These are phyloP conservation scores for Penicillium mononematosum DNA, from an alignment of 495 filamentous ascomycete genomes.

Conservation along the genomic window DNA sequence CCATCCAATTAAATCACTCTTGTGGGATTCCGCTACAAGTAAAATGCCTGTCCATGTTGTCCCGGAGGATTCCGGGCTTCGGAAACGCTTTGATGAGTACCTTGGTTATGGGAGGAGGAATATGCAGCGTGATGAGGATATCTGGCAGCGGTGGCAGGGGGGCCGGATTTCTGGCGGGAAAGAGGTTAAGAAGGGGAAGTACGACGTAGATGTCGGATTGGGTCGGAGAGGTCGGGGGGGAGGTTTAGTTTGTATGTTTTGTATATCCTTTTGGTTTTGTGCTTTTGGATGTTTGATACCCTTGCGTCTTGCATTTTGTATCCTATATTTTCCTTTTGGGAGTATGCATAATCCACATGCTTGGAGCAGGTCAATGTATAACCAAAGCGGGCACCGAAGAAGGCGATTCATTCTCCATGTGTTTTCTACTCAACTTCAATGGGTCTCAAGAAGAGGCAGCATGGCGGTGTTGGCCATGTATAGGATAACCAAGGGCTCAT, in stretches of 20 bases:
- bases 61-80: conserved; percentile 23
- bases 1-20: conserved; percentile 14
- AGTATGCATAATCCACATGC: not conserved
- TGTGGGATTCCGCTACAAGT: conserved; percentile 16
- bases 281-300: conserved; percentile 2
- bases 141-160: conserved; percentile 35
- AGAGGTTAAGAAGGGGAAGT: conserved; percentile 4
- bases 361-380: no score
- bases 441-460: no score
- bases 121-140: conserved; percentile 33
- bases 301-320: not conserved
- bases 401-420: no score
- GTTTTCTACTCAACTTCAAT: no score
- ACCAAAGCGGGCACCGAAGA: no score
- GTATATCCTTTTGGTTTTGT: not conserved
- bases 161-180: conserved; percentile 6
- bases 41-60: conserved; percentile 19
- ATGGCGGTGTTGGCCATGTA: no score
- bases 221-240: not conserved
- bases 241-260: not conserved
- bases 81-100: conserved; percentile 30
- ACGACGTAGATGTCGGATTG: not conserved
- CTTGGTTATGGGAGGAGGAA: conserved; percentile 27
- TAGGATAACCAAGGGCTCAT: no score
- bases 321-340: not conserved